phyloP scores from a whole-genome alignment of 2,329 filamentous ascomycete genomes.

The Hymenoscyphus linearis region DNA sequence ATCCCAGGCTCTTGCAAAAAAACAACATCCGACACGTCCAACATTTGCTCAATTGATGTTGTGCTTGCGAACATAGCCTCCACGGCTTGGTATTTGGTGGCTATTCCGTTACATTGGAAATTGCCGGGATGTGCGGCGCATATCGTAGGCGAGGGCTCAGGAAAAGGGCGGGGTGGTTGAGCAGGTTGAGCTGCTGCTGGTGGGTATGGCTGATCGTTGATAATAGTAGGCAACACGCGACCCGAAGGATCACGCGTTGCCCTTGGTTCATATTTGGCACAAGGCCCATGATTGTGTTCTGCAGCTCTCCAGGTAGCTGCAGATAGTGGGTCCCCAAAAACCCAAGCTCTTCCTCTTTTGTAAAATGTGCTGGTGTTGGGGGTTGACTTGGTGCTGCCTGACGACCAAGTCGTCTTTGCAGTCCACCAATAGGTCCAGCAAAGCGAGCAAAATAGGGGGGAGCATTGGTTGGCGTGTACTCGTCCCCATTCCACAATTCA shows the following conservation, averaged over 20 bases:
- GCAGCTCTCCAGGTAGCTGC: not conserved
- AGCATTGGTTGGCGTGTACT: too few relatives aligned
- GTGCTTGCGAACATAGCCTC: not conserved
- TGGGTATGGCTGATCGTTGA: not conserved
- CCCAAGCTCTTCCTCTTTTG: not conserved
- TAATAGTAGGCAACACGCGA: not conserved
- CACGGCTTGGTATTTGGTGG: not conserved
- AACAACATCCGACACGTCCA: not conserved
- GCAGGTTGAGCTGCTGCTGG: too few relatives aligned
- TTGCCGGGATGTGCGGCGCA: too few relatives aligned
- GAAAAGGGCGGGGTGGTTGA: too few relatives aligned
- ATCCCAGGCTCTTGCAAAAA: not conserved
- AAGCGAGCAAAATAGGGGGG: too few relatives aligned
- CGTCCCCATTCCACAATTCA: not conserved
- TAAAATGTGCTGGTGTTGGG: not conserved
- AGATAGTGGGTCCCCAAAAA: not conserved
- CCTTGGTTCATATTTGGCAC: not conserved
- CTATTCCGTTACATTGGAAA: not conserved
- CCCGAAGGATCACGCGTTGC: not conserved
- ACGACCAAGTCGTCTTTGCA: not conserved
- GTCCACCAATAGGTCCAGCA: too few relatives aligned
- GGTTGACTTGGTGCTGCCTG: not conserved
- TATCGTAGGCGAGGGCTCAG: too few relatives aligned
- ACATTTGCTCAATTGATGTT: not conserved
- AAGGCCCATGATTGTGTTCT: not conserved